Evolutionary conservation across 1,139 yeast species (phyloP).

Genomic region (Candida buenavistaensis): DNA sequence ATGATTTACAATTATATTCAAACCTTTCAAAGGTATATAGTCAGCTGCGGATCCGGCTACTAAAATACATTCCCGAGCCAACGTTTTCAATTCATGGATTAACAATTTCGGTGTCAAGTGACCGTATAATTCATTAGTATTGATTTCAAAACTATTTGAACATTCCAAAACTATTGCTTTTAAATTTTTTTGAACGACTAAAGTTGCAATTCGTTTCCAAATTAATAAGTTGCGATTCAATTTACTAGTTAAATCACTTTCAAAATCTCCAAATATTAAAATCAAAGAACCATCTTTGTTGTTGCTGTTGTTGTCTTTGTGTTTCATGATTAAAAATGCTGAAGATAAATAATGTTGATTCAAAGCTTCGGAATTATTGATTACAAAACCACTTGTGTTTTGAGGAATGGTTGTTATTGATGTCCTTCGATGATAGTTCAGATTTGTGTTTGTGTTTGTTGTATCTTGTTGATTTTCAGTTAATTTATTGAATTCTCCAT

Average conservation of each 20-base stretch:
- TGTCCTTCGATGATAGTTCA: conserved; percentile 11
- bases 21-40: conserved; percentile 45
- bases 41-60: too few relatives aligned
- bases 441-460: background rate
- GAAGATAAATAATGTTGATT: conserved; percentile 34
- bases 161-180: conserved; percentile 73
- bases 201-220: conserved; percentile 59
- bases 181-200: conserved; percentile 36
- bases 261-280: conserved; percentile 79
- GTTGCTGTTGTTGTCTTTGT: conserved; percentile 22
- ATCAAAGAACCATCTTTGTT: conserved; percentile 18
- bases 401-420: conserved; percentile 15
- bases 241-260: conserved; percentile 56
- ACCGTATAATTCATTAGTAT: conserved; percentile 58
- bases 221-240: conserved; percentile 44
- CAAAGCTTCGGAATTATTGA: conserved; percentile 8
- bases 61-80: conserved; percentile 24
- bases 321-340: conserved; percentile 52
- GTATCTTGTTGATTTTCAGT: conserved; percentile 1
- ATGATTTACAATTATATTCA: conserved; percentile 68
- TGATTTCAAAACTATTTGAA: conserved; percentile 54
- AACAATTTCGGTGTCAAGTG: conserved; percentile 73
- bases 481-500: conserved; percentile 29
- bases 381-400: conserved; percentile 7
- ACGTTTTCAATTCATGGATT: conserved; percentile 52